Conservation (phyloP, 1,284 basidiomycete genomes). For the Erythrobasidium hasegawianum region DNA sequence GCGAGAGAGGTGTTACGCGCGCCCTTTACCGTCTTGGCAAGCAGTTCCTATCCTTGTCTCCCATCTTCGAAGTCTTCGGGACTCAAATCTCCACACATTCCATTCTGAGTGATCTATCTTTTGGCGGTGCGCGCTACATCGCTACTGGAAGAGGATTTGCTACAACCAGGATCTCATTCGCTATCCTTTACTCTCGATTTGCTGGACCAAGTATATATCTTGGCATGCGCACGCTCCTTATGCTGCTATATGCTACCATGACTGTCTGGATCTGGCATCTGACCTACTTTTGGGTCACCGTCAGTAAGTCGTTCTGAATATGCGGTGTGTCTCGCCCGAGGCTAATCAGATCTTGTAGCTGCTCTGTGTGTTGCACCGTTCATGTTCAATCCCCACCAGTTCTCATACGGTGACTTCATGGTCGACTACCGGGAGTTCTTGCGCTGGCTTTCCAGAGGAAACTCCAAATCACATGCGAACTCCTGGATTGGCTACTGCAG, state of each 20-base stretch:
- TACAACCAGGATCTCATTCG: slow-evolving; percentile 88
- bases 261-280: slow-evolving; percentile 64
- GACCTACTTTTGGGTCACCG: slow-evolving; percentile 81
- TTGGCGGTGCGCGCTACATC: slow-evolving; percentile 93
- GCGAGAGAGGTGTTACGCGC: slow-evolving; percentile 83
- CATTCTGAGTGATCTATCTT: slow-evolving; percentile 87
- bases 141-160: slow-evolving; percentile 99
- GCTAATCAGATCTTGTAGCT: no score
- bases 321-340: no score
- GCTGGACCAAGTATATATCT: slow-evolving; percentile 94
- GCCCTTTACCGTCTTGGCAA: slow-evolving; percentile 83
- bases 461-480: slow-evolving; percentile 76
- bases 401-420: slow-evolving; percentile 88
- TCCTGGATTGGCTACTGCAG: slow-evolving; percentile 98
- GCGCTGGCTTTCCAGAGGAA: slow-evolving; percentile 95
- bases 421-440: slow-evolving; percentile 95
- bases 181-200: slow-evolving; percentile 88
- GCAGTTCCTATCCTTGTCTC: slow-evolving; percentile 88
- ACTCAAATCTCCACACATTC: slow-evolving; percentile 96
- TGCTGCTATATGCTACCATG: slow-evolving; percentile 86
- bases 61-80: slow-evolving; percentile 90
- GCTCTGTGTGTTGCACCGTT: slow-evolving; percentile 87
- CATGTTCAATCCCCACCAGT: slow-evolving; percentile 96
- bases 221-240: slow-evolving; percentile 81
- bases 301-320: no score